Evolutionary conservation across 1,284 basidiomycete species (phyloP), one percentile per base, ranked within the genome.

Genomic region (Rhizoctonia solani): DNA sequence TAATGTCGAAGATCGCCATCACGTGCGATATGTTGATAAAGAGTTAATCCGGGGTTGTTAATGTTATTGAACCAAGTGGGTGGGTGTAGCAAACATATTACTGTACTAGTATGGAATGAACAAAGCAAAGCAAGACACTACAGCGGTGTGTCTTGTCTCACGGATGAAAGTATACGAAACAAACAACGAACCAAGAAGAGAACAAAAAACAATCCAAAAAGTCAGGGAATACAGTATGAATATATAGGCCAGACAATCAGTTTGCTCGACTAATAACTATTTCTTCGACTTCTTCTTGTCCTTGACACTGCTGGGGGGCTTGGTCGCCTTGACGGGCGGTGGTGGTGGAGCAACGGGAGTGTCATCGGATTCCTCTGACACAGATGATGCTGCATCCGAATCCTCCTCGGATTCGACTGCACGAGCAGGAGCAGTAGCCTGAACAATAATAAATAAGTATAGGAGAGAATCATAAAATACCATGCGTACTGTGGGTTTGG

Each of bases 251-350:
- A 29, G 50, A 30, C 32, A 42, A 19, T 30, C 27, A 46, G 14
- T 30, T 29, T 34, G 44, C 27, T 30, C 8, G 50, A 52, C 8
- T n/a, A 16, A 59, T 47, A 6, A 30, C 29, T 63, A 63, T 25
- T 63, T 63, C 47, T 41, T 63, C 21, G 58, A 27, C 32, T 52
- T 63, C 27, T 63, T 63, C 58, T 63, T 63, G 27, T 63, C 58
- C 32, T 63, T 63, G 32, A 30, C 47, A 6, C 30, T 21, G 29
- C 50, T 29, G n/a, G 46, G 11, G 16, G 47, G 30, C 13, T 23
- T 30, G 25, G 58, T 16, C 25, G 47, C 46, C 9, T 52, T 52
- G 19, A 47, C 34, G 27, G 30, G 27, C 16, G 47, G 58, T 1
- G 58, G 32, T 21, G 58, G 47, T 19, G 56, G 29, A 16, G 56